Base-by-base conservation (phyloP, 768 basidiomycete species). In the Panaeolus papilionaceus region DNA sequence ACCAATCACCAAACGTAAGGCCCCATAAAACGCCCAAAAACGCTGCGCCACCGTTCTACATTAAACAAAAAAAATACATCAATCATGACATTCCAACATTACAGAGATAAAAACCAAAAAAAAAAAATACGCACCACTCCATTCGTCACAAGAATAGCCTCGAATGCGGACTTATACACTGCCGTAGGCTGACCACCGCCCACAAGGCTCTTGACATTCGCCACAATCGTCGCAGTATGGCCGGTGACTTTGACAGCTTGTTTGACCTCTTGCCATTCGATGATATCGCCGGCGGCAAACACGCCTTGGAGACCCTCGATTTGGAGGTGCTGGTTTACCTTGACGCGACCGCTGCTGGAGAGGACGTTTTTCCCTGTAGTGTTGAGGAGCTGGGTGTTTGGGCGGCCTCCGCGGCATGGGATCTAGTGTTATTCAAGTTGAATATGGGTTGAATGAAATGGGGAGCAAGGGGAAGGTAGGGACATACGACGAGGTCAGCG, bases 261-360 rank as follows among this genome's bases (percentile, higher is more conserved):
- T 71, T 91, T 91, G 72, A 90, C 86, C 74, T 92, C 91, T 0
- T 76, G 65, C 80, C 85, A 87, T 51, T 89, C 88, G 69, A 88
- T 83, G 69, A 89, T 82, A 71, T 92, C 91, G 2, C 91, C 91
- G 1, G 79, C 81, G 0, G 90, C 91, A 66, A 89, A 92, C 18
- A 92, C 84, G 67, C 81, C 81, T 0, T 84, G 77, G 73, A 88
- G 76, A 0, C 75, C 76, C 12, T 72, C 71, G 2, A 92, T 72
- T 71, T 90, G 89, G 40, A 92, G 80, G 1, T 86, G 89, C 1
- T 85, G 81, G 26, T 76, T 73, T n/a, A 92, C 82, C 69, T 85
- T 86, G 49, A 90, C 83, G 61, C 71, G 78, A 70, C 76, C 88
- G 74, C 69, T 69, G 62, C 63, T 72, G 45, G 70, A 81, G 7